A percentile compares a stretch with the other conserved stretches of the same genome.
Conservation (phyloP, 2,329 filamentous ascomycete genomes). For the Pestalotiopsis sp. region DNA sequence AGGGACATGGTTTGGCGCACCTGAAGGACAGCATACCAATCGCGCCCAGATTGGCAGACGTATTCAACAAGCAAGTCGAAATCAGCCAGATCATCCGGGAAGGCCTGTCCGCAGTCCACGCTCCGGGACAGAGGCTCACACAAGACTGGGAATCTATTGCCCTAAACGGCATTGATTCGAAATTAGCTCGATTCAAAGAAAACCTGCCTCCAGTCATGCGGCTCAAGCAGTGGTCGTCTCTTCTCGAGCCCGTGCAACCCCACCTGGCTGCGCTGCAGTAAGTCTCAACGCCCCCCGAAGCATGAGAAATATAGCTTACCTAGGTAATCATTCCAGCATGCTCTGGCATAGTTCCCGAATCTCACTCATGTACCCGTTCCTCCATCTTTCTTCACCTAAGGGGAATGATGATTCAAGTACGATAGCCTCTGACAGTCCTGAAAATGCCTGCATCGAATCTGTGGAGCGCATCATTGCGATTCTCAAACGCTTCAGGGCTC, state of each 20-base stretch:
- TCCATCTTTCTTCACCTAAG: neutral
- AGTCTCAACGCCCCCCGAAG: neutral
- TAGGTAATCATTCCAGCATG: neutral
- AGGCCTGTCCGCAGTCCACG: neutral
- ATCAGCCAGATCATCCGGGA: conserved; percentile 8
- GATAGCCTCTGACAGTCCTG: neutral
- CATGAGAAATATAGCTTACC: neutral
- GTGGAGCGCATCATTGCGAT: conserved; percentile 3
- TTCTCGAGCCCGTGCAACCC: neutral
- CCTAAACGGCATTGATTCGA: neutral
- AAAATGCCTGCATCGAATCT: neutral
- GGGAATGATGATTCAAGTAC: neutral
- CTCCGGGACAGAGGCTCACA: neutral
- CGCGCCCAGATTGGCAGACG: neutral
- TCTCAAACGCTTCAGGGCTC: conserved; percentile 7
- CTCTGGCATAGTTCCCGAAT: neutral
- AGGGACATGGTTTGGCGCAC: neutral
- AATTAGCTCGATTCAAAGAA: neutral
- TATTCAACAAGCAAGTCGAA: conserved; percentile 11
- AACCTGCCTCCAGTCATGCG: conserved; percentile 3
- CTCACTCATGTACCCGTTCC: neutral
- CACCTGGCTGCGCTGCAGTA: conserved; percentile 7
- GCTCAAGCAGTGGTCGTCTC: neutral
- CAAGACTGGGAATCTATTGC: neutral
- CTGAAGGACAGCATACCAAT: neutral